Percentiles rank a stretch among this genome's conserved stretches.
Evolutionary conservation across 2,329 filamentous ascomycete species (phyloP).

Genomic region (Aspergillus texensis): DNA sequence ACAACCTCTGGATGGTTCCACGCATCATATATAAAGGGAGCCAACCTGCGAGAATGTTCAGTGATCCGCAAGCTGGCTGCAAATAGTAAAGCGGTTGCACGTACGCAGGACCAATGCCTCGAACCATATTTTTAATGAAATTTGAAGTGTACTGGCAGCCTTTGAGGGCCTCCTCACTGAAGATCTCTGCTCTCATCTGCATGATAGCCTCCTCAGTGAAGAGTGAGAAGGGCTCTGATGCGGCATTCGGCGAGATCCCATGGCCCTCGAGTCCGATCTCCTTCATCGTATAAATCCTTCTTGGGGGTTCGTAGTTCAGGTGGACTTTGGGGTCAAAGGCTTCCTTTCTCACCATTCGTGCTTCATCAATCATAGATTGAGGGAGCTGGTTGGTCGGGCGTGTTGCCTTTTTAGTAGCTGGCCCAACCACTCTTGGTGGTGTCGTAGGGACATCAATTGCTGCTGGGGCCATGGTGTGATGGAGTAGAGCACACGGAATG

Average conservation of each 20-base stretch:
- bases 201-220: constrained; percentile 63
- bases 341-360: constrained; percentile 8
- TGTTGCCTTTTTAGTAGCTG: constrained; percentile 20
- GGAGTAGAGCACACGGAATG: neutral
- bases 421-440: constrained; percentile 6
- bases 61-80: neutral
- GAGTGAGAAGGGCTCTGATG: constrained; percentile 64
- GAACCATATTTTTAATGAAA: constrained; percentile 53
- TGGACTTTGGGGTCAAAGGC: constrained; percentile 58
- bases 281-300: constrained; percentile 59
- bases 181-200: constrained; percentile 62
- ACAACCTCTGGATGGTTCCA: constrained; percentile 60
- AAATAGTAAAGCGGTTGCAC: neutral
- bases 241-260: constrained; percentile 63
- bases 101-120: constrained; percentile 58
- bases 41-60: neutral
- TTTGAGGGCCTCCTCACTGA: constrained; percentile 56
- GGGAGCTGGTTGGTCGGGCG: constrained; percentile 18
- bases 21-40: constrained; percentile 38
- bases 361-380: constrained; percentile 15
- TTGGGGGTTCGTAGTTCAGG: constrained; percentile 53
- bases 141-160: constrained; percentile 61
- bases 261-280: constrained; percentile 51
- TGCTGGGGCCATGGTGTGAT: neutral
- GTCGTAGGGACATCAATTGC: neutral